Evolutionary conservation across 2,329 filamentous ascomycete species (phyloP), one percentile per base, ranked within the genome.

Genomic region (Fusarium sp.): DNA sequence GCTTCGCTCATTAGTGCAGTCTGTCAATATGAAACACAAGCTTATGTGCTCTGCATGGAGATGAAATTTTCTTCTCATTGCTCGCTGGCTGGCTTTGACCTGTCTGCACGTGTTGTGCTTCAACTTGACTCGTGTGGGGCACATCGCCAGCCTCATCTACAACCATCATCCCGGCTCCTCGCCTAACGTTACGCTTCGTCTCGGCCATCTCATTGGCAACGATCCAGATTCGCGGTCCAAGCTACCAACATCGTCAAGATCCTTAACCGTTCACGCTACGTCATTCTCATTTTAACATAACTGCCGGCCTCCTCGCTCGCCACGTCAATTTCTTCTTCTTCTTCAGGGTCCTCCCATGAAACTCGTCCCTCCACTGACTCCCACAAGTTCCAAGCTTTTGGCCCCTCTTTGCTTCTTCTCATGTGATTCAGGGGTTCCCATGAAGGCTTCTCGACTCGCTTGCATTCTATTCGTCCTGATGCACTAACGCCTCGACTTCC

Each of bases 311-410:
- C 47, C 54, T 56, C 67, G 58, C 53, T 57, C 42, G 63, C 69
- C 71, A 73, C 70, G 61, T 72, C 58, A 60, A 48, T 67, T 52
- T 49, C 41, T 55, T 63, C 42, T 55, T 63, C 42, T 42, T 58
- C 40, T 63, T 51, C 71, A 72, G 63, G 71, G 71, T 53, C 69
- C 58, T 65, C 61, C 71, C 71, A 72, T 73, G 71, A 33, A 58
- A 61, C 59, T 31, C 6, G 59, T 56, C 52, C 55, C 57, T 70
- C 60, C 52, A 63, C 23, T 62, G 49, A 33, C 45, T 49, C 54
- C 55, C 27, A 49, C 65, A 69, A 62, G 42, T 67, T 64, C 66
- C 57, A 71, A 60, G 59, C 63, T 70, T 59, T 59, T 53, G 46
- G 50, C 31, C 48, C 41, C 43, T 40, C 21, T 66, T 60, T 68